phyloP scores from a whole-genome alignment of 2,329 filamentous ascomycete genomes.

The Xylariales sp. region DNA sequence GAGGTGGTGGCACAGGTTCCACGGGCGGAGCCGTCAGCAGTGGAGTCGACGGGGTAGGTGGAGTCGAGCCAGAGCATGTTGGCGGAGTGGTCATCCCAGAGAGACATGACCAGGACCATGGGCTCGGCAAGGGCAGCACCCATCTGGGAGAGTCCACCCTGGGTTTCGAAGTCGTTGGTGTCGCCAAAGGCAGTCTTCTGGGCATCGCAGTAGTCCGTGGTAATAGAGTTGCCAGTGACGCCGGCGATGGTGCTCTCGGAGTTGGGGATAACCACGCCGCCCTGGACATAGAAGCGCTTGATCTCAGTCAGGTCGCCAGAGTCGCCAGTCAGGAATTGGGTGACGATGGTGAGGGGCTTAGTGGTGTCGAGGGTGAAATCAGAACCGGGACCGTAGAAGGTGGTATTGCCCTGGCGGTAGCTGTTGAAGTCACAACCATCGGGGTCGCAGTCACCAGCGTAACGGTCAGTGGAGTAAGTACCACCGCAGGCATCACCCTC shows the following conservation, averaged over 20 bases:
- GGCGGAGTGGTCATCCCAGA: slow-evolving; percentile 48
- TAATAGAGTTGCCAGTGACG: slow-evolving; percentile 36
- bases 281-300: slow-evolving; percentile 55
- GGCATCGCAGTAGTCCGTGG: slow-evolving; percentile 46
- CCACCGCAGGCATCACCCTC: slow-evolving; percentile 41
- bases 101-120: slow-evolving; percentile 57
- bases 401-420: slow-evolving; percentile 54
- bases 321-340: slow-evolving; percentile 47
- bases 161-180: slow-evolving; percentile 41
- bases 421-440: slow-evolving; percentile 63
- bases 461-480: slow-evolving; percentile 42
- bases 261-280: slow-evolving; percentile 44
- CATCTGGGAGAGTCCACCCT: slow-evolving; percentile 51
- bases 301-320: slow-evolving; percentile 46
- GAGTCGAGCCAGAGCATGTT: slow-evolving; percentile 54
- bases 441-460: slow-evolving; percentile 56
- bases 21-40: slow-evolving; percentile 36
- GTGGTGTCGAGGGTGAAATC: slow-evolving; percentile 50
- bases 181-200: slow-evolving; percentile 53
- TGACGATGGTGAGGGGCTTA: slow-evolving; percentile 54
- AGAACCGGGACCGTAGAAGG: slow-evolving; percentile 53
- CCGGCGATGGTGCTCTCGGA: slow-evolving; percentile 25
- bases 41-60: slow-evolving; percentile 42
- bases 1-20: slow-evolving; percentile 42
- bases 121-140: slow-evolving; percentile 45